These are phyloP conservation scores for Raphanus sativus DNA, from an alignment of 345 rosid species.

Conservation along the genomic window DNA sequence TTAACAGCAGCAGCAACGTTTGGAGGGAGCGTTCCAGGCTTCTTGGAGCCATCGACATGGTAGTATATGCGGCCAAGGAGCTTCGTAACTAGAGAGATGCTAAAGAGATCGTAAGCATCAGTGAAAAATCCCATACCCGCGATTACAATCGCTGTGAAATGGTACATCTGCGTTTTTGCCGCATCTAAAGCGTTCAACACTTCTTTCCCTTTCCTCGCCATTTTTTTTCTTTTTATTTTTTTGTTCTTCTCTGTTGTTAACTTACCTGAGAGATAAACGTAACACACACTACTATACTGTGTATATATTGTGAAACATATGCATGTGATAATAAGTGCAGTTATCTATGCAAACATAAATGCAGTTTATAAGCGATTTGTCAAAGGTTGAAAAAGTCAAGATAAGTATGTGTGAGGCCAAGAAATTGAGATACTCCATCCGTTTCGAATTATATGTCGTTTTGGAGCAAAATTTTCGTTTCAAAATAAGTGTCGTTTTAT, in stretches of 20 bases:
- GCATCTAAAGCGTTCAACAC: constrained; percentile 47
- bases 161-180: constrained; percentile 49
- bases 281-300: background rate
- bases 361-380: constrained; percentile 10
- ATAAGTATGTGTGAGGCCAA: constrained; percentile 15
- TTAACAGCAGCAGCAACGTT: constrained; percentile 39
- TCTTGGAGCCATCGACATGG: constrained; percentile 31
- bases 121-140: constrained; percentile 53
- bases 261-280: constrained; percentile 11
- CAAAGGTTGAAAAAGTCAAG: constrained; percentile 9
- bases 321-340: constrained; percentile 13
- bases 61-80: constrained; percentile 53
- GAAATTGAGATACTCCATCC: background rate
- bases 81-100: constrained; percentile 41
- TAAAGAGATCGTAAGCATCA: constrained; percentile 49
- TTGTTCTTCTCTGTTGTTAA: background rate
- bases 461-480: too few relatives aligned
- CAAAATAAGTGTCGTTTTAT: too few relatives aligned
- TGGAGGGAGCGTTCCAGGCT: constrained; percentile 44
- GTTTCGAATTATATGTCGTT: too few relatives aligned
- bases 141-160: constrained; percentile 45
- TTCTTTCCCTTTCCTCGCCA: constrained; percentile 31
- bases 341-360: background rate
- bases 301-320: background rate
- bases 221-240: background rate